Evolutionary conservation across 495 filamentous ascomycete species (phyloP).

Genomic region (Penicillium pancosmium): DNA sequence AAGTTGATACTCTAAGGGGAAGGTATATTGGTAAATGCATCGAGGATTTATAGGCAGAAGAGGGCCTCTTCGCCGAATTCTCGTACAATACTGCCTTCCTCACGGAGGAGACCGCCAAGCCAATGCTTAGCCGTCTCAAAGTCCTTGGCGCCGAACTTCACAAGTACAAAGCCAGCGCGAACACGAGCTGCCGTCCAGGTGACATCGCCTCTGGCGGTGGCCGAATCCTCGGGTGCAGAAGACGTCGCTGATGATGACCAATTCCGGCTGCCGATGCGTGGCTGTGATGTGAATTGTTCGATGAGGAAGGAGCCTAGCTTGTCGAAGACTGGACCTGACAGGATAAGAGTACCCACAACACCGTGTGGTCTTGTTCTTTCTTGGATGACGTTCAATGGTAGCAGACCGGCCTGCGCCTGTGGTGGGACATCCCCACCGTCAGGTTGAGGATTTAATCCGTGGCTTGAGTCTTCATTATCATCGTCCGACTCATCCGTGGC

Average conservation of each 20-base stretch:
- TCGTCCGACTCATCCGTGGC: slow-evolving; percentile 33
- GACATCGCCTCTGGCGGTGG: slow-evolving; percentile 57
- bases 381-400: slow-evolving; percentile 37
- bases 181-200: slow-evolving; percentile 87
- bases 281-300: slow-evolving; percentile 71
- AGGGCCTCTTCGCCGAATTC: slow-evolving; percentile 67
- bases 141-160: slow-evolving; percentile 76
- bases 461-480: slow-evolving; percentile 7
- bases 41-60: slow-evolving; percentile 51
- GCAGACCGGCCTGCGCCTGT: slow-evolving; percentile 23
- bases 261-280: slow-evolving; percentile 82
- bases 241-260: slow-evolving; percentile 55
- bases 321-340: slow-evolving; percentile 73
- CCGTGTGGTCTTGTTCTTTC: slow-evolving; percentile 52
- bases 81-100: slow-evolving; percentile 58
- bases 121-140: slow-evolving; percentile 65
- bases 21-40: background rate
- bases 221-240: slow-evolving; percentile 33
- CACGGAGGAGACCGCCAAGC: slow-evolving; percentile 57
- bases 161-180: slow-evolving; percentile 75
- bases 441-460: slow-evolving; percentile 17
- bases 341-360: slow-evolving; percentile 80
- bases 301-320: slow-evolving; percentile 69
- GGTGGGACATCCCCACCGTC: slow-evolving; percentile 19
- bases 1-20: background rate